Conservation (phyloP, 2,329 filamentous ascomycete species). For the Drechslerella stenobrocha region DNA sequence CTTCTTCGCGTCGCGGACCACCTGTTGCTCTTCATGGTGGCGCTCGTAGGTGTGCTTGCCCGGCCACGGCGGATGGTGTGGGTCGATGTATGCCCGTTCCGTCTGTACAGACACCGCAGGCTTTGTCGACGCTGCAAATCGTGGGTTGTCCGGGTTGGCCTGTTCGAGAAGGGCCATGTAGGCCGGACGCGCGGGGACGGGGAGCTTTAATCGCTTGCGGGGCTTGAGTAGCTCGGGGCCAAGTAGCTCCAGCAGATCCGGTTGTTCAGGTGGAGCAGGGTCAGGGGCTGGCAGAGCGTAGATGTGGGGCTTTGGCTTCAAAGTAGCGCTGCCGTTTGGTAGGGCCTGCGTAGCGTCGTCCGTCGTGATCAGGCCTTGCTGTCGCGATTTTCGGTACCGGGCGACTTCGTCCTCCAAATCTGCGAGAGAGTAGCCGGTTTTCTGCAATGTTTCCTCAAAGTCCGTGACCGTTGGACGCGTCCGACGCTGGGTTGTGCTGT, state of each 20-base stretch:
- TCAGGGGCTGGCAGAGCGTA: slow-evolving; percentile 42
- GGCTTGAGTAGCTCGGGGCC: slow-evolving; percentile 50
- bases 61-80: slow-evolving; percentile 66
- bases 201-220: slow-evolving; percentile 40
- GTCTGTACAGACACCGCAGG: slow-evolving; percentile 57
- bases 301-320: slow-evolving; percentile 17
- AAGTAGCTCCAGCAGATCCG: slow-evolving; percentile 49
- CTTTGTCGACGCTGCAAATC: slow-evolving; percentile 62
- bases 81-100: slow-evolving; percentile 62
- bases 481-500: slow-evolving; percentile 50
- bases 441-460: slow-evolving; percentile 51
- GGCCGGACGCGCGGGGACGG: slow-evolving; percentile 20
- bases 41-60: slow-evolving; percentile 67
- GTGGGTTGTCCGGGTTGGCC: slow-evolving; percentile 54
- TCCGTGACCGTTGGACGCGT: slow-evolving; percentile 52
- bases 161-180: slow-evolving; percentile 40
- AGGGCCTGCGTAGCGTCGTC: background rate
- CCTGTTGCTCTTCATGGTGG: slow-evolving; percentile 63
- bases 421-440: slow-evolving; percentile 42
- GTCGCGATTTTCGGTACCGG: slow-evolving; percentile 46
- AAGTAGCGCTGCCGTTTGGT: slow-evolving; percentile 12
- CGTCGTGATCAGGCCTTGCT: background rate
- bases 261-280: slow-evolving; percentile 34
- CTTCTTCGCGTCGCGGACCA: slow-evolving; percentile 64
- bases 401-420: slow-evolving; percentile 50